Conservation (phyloP, 2,329 filamentous ascomycete genomes). For the Calonectria leucothoes region DNA sequence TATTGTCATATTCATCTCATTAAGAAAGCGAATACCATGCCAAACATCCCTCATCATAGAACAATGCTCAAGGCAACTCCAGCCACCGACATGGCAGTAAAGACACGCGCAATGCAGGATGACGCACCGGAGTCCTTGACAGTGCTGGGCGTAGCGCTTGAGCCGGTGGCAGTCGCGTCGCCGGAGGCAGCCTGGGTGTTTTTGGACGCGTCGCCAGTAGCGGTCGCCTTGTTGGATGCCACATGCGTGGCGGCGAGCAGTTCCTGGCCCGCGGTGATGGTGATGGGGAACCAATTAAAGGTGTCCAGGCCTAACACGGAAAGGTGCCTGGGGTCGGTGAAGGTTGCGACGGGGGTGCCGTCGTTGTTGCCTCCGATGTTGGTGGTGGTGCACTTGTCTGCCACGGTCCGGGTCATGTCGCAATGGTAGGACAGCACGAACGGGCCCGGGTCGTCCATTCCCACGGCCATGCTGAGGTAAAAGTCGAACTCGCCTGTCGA, state of each 20-base stretch:
- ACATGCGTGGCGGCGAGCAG: constrained; percentile 2
- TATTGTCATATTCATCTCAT: too few species aligned
- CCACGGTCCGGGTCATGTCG: not conserved
- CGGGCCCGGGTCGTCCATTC: not conserved
- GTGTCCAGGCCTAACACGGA: not conserved
- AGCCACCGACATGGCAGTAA: constrained; percentile 1
- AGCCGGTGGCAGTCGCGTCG: not conserved
- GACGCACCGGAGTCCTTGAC: not conserved
- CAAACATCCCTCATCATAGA: not conserved
- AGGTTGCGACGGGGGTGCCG: not conserved
- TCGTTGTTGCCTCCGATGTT: not conserved
- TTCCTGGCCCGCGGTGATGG: constrained; percentile 20
- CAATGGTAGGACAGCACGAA: not conserved
- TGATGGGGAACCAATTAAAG: not conserved
- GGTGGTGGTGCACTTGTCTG: not conserved
- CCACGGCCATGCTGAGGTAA: too few species aligned
- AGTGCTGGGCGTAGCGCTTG: not conserved
- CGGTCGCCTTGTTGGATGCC: not conserved
- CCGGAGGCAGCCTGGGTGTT: not conserved
- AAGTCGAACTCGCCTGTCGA: not conserved
- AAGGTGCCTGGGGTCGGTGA: not conserved
- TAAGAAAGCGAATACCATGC: too few species aligned
- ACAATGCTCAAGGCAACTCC: not conserved
- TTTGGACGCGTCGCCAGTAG: not conserved
- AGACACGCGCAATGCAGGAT: not conserved